A percentile compares a stretch with the other conserved stretches of the same genome.
Evolutionary conservation across 306 rosid genomes (phyloP).

Genomic region (Medicago arabica): DNA sequence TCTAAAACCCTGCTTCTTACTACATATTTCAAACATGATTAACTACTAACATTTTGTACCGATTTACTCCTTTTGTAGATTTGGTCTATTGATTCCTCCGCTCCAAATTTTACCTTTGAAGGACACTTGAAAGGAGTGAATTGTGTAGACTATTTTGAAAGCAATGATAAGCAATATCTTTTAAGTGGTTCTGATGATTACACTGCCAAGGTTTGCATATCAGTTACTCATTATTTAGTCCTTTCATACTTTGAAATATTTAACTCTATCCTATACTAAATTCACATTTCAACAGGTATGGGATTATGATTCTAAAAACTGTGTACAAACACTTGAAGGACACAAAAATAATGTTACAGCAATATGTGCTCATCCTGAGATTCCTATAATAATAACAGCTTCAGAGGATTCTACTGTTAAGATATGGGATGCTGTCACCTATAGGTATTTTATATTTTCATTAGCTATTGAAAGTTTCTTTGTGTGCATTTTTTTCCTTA

Average conservation of each 20-base stretch:
- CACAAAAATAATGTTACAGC: conserved; percentile 60
- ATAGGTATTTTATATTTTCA: conserved; percentile 36
- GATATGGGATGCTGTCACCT: conserved; percentile 56
- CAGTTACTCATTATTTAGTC: conserved; percentile 1
- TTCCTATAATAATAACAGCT: conserved; percentile 58
- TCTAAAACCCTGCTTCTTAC: too few relatives aligned
- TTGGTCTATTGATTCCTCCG: conserved; percentile 63
- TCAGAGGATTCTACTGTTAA: conserved; percentile 65
- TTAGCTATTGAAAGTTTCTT: neutral
- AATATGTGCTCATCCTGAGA: conserved; percentile 56
- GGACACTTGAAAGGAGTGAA: conserved; percentile 73
- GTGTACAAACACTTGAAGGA: conserved; percentile 62
- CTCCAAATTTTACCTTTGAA: conserved; percentile 51
- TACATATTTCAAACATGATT: neutral
- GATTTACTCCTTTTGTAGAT: conserved; percentile 41
- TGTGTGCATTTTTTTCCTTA: neutral
- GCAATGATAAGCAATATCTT: conserved; percentile 47
- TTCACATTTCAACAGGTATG: conserved; percentile 49
- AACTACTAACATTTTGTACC: conserved; percentile 1
- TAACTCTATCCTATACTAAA: neutral
- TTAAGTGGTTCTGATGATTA: conserved; percentile 76
- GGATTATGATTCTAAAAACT: conserved; percentile 51
- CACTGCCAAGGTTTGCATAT: conserved; percentile 55
- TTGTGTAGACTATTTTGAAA: conserved; percentile 57
- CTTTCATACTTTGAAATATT: conserved; percentile 3